phyloP scores from a whole-genome alignment of 441 rosid genomes.

The Syzygium syzygioides region DNA sequence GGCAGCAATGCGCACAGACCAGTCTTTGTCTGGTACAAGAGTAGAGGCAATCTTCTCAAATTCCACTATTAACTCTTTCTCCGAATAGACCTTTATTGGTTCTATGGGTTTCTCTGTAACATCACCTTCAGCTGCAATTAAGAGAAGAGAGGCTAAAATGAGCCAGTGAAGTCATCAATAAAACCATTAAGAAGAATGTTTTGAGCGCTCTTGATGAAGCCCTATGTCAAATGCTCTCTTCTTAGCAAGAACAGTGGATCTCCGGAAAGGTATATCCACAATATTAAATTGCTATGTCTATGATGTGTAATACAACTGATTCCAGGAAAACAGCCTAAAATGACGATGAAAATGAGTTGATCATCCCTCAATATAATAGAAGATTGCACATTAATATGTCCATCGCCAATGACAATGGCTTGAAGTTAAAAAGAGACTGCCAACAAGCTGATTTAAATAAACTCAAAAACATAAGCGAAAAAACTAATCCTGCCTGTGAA shows the following conservation, averaged over 20 bases:
- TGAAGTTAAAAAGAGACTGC: background rate
- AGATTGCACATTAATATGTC: background rate
- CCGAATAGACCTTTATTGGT: conserved; percentile 12
- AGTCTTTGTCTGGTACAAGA: conserved; percentile 20
- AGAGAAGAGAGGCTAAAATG: background rate
- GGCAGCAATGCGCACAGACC: conserved; percentile 15
- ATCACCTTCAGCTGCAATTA: conserved; percentile 15
- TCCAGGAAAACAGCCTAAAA: background rate
- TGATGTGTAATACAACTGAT: background rate
- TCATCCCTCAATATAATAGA: background rate
- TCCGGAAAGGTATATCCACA: background rate
- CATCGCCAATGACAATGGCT: background rate
- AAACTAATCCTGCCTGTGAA: background rate
- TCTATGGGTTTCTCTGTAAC: conserved; percentile 10
- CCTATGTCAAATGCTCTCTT: background rate
- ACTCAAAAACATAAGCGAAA: background rate
- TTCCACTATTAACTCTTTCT: conserved; percentile 14
- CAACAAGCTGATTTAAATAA: background rate
- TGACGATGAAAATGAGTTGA: background rate
- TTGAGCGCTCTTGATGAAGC: background rate
- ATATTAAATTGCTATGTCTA: background rate
- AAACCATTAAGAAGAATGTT: background rate
- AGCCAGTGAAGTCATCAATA: background rate
- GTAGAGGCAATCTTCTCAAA: conserved; percentile 17
- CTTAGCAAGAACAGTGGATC: background rate